Conservation (phyloP, 164 flowering plant genomes). For the Saururus chinensis region DNA sequence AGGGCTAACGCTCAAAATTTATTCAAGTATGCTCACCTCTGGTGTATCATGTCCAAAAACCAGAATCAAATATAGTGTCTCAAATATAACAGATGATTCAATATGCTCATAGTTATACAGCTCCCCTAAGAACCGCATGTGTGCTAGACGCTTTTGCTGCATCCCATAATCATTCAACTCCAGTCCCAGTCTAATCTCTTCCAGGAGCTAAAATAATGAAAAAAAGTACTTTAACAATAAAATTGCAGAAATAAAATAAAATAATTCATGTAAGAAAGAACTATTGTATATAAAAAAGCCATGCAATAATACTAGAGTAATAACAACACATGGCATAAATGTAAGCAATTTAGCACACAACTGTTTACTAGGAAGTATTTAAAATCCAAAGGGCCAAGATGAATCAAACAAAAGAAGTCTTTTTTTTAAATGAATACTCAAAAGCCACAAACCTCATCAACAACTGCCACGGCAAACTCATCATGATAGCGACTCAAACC, state of each 20-base stretch:
- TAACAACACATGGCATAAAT: too few species aligned
- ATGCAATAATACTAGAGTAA: too few species aligned
- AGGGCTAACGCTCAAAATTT: too few species aligned
- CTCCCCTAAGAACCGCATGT: conserved; percentile 93
- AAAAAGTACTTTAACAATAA: neutral
- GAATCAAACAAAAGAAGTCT: neutral
- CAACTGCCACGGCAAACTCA: conserved; percentile 93
- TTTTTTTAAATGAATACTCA: neutral
- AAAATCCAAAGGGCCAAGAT: neutral
- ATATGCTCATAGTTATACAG: conserved; percentile 94
- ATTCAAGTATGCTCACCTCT: conserved; percentile 57
- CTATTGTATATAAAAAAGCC: too few species aligned
- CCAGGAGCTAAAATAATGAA: conserved; percentile 60
- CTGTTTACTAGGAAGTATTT: too few species aligned
- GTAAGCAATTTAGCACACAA: too few species aligned
- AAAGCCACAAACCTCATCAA: conserved; percentile 68
- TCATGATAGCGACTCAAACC: conserved; percentile 95
- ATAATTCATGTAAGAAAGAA: neutral
- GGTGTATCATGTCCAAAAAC: conserved; percentile 82
- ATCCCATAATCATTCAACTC: conserved; percentile 89
- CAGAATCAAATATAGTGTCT: conserved; percentile 81
- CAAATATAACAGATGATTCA: conserved; percentile 91
- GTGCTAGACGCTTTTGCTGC: conserved; percentile 90
- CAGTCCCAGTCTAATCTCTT: conserved; percentile 78
- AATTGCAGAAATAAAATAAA: neutral